Base-by-base conservation (phyloP, 495 filamentous ascomycete genomes). In the Acidomyces sp. region DNA sequence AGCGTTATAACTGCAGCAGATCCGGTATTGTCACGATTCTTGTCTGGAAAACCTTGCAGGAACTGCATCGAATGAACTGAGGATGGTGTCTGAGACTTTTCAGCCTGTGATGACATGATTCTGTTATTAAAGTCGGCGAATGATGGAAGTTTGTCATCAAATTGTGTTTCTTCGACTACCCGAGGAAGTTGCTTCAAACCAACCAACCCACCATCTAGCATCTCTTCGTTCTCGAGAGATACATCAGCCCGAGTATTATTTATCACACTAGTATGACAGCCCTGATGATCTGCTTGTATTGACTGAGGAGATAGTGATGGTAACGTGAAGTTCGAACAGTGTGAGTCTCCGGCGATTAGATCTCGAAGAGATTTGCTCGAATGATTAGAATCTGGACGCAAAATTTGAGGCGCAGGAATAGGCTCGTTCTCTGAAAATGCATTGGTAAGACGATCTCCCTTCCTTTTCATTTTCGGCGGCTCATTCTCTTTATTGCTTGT, bases 381-480 rank as follows among this genome's bases (percentile, higher is more conserved):
- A n/a, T n/a, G n/a, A 12, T 10, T 10, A 3, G 38, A 39, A 3
- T 28, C 13, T 4, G 38, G 37, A 20, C 44, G 44, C 10, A 47
- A 20, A 2, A 43, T 16, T 20, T 39, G 23, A 12, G 34, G 39
- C n/a, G 23, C 39, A 12, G 35, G 38, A 4, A 43, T 27, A n/a
- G 39, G 46, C 2, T 16, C 33, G 12, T n/a, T 18, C 20, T 43
- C 39, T 11, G 39, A 15, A 2, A 41, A 22, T 0, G 41, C 25
- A 13, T 41, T 40, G 32, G 44, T 19, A 16, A 37, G 30, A 15
- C 56, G 49, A 33, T 51, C 48, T 6, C 46, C 54, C 42, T 55
- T 56, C 46, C 43, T 55, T 21, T 45, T 39, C 6, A 37, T 45
- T n/a, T 34, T 48, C 19, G 31, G 35, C 2, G 43, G 37, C 24